Base-by-base conservation (phyloP, 2,329 filamentous ascomycete species). In the Xylaria sp. region DNA sequence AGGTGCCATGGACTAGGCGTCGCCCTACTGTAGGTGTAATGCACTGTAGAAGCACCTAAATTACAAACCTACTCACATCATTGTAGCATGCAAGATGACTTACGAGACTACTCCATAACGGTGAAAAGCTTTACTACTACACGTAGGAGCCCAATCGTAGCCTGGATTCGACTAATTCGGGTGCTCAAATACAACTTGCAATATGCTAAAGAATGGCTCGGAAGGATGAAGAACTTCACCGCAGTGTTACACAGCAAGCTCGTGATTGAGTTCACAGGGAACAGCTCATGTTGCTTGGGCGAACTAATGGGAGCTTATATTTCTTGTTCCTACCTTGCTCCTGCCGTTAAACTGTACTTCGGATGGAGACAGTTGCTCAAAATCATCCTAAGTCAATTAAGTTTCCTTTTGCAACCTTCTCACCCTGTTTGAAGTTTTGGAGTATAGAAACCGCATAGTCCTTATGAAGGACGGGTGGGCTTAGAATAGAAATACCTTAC, bases 11-110 rank as follows among this genome's bases (percentile, higher is more conserved):
- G 37, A 63, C 67, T 66, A 64, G 56, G 60, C 60, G 63, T 55
- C 65, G 64, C 62, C 44, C 55, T 57, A 70, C 70, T 46, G 50
- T 58, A 71, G 70, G 59, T 37, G 34, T 37, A 69, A 28, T 28
- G 28, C 28, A 28, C 28, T 28, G 72, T 69, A 75, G 66, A 74
- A 68, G 72, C 71, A 73, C 59, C 65, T 72, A 67, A 68, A 73
- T 73, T 76, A 75, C 74, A 75, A 73, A 76, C 34, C 10, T 74
- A 75, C 72, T 64, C 76, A 68, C 73, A 74, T 76, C 69, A 75
- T 76, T 71, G 74, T 77, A 74, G 68, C 70, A 76, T 76, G 71
- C 69, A 73, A 72, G 74, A 74, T 73, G 70, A 69, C 72, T 68
- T 72, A 70, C 74, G 70, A 70, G 62, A 72, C 73, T 69, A 28